Base-by-base conservation (phyloP, 2,329 filamentous ascomycete genomes). In the Pleomassaria siparia region DNA sequence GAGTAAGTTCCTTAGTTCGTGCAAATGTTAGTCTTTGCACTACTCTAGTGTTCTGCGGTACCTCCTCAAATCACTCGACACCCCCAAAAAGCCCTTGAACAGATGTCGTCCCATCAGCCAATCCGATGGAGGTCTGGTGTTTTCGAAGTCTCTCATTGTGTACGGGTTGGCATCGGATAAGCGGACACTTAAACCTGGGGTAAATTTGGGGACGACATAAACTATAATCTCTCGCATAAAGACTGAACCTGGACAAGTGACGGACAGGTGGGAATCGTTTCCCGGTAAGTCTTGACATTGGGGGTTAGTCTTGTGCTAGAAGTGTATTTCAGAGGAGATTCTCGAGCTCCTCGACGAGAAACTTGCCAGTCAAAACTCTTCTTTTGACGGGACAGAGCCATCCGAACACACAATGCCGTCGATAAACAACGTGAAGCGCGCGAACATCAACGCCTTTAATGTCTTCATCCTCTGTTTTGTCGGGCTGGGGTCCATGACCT, bases 401-500 rank as follows among this genome's bases (percentile, higher is more conserved):
- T 20, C 22, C 16, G n/a, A 18, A 18, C 3, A 42, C 16, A 43
- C 7, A n/a, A 49, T 52, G 49, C 20, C 46, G 26, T 39, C 46
- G 10, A 22, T 42, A 15, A 42, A 37, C 18, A 35, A 28, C 13
- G 28, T 37, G 12, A 44, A 44, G 26, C 40, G 47, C 18, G 6
- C 20, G n/a, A 28, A 32, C 18, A 54, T 59, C 49, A 59, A 55
- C 44, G 47, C 47, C 5, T 59, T 53, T 51, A 56, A 55, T 43
- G 47, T 59, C 7, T 47, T 55, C 20, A 54, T 59, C 30, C 53
- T 56, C 29, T 42, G 47, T 32, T 55, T 59, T 33, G 46, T 59
- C 24, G 48, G 51, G 11, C 29, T 56, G 13, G 55, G 55, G 3
- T 59, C 56, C 11, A 55, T 56, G 46, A 53, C 43, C 22, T 59